Evolutionary conservation across 305 asterid genomes (phyloP), one percentile per base, ranked within the genome.

Genomic region (Nicotiana rustica): DNA sequence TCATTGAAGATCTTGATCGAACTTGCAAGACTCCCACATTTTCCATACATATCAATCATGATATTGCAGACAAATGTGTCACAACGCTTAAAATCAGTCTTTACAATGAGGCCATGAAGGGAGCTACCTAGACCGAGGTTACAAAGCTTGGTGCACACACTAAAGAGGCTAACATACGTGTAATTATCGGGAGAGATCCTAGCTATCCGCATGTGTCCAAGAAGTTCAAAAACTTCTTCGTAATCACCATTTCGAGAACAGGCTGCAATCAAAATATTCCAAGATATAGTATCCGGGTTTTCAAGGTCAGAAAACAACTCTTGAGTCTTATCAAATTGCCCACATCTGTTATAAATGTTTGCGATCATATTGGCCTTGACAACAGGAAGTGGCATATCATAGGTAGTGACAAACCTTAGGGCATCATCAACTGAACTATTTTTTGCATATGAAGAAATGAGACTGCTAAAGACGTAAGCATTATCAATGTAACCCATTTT

Each of bases 201-300:
- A 76, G 86, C 84, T 77, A 60, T 70, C 78, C 60, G 87, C 96
- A 92, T 92, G 57, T 91, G 92, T 29, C 85, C 52, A 18, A 92
- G 85, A 57, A 92, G 92, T 61, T 91, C 92, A 78, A 91, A 92
- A 65, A 84, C 90, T 79, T 89, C 92, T 84, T 19, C 33, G 49
- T 88, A 84, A 80, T 92, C 91, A 69, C 94, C 90, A 78, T 90
- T 92, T 6, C 91, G 84, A 5, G 96, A 89, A 83, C 96, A 92
- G 82, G 96, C 91, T 49, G 92, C 90, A 82, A 92, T 90, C 88
- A 91, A 83, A 66, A 88, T 89, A 59, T 92, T 88, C 96, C 96
- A 92, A 73, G 96, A 91, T 56, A 88, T 17, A 19, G 79, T 77
- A 80, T 92, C 92, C 64, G 94, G 97, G 65, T 91, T 88, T 82